Evolutionary conservation across 2,329 filamentous ascomycete genomes (phyloP).

Genomic region (Xenosphaeropsis pyriputrescens): DNA sequence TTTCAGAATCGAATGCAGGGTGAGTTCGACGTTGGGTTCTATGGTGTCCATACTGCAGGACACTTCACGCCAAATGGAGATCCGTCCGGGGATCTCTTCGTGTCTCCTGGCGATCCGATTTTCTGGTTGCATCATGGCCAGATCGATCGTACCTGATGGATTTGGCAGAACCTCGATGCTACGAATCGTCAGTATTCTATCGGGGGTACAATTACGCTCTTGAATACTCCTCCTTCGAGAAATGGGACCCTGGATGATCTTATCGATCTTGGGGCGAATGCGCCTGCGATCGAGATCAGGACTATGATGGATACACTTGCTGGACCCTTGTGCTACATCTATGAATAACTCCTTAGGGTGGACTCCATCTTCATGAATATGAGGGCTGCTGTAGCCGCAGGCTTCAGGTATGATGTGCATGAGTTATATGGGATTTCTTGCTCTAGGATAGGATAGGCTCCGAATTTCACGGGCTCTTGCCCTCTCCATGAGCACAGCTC

Average conservation of each 20-base stretch:
- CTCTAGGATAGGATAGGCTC: too few relatives aligned
- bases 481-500: too few relatives aligned
- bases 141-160: conserved; percentile 30
- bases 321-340: conserved; percentile 29
- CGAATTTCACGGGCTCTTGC: too few relatives aligned
- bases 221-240: conserved; percentile 23
- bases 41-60: conserved; percentile 24
- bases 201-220: conserved; percentile 25
- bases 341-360: conserved; percentile 14
- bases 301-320: conserved; percentile 25
- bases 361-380: too few relatives aligned
- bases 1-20: conserved; percentile 32
- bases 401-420: too few relatives aligned
- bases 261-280: conserved; percentile 14
- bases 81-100: conserved; percentile 28
- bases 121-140: conserved; percentile 31
- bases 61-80: conserved; percentile 29
- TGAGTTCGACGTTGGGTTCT: conserved; percentile 16
- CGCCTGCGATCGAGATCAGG: conserved; percentile 13
- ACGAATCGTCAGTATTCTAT: conserved; percentile 13
- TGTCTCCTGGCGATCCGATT: conserved; percentile 27
- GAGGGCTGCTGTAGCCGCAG: too few relatives aligned
- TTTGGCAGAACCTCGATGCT: conserved; percentile 32
- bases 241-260: conserved; percentile 26
- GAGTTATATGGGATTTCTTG: too few relatives aligned